Base-by-base conservation (phyloP, 331 rosid species). In the Phaseolus coccineus region DNA sequence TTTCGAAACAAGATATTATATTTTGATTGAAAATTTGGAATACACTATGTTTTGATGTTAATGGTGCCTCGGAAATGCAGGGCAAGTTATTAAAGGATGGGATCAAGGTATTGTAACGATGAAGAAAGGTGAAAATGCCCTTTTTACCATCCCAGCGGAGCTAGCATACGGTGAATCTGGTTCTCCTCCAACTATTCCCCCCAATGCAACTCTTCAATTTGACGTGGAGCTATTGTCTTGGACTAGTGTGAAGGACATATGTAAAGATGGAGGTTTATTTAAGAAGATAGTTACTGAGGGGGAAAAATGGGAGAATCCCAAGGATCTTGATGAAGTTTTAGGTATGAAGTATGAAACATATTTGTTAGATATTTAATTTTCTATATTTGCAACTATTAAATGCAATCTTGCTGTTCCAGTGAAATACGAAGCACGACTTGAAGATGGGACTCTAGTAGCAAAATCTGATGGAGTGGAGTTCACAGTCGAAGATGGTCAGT, bases 51-150 rank as follows among this genome's bases (percentile, higher is more conserved):
- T 27, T 48, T 28, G 46, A 48, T 28, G 12, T 16, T 8, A 15
- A 13, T 68, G 57, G 57, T 46, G 1, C 22, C 25, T 35, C 62
- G 70, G 69, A 50, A 24, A 6, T 81, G 86, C 88, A 92, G 97
- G 97, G n/a, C 90, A 90, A 89, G 97, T 92, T 52, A 89, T 92
- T 64, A 86, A 83, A 77, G 97, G 97, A 70, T 92, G 96, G 97
- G 94, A 92, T 79, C 77, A 84, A 64, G 97, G 95, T 40, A 87
- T 92, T 39, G 86, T 78, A 63, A 92, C 93, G 0, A 92, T 92
- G 97, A 92, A 89, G 83, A 92, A 90, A 67, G 89, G 87, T 7
- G 97, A 92, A 78, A 84, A 86, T 84, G 89, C 97, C 3, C 79
- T 92, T 65, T 92, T 92, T 71, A 89, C 96, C 57, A 85, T 90